Evolutionary conservation across 805 yeast species (phyloP), one percentile per base, ranked within the genome.

Genomic region (Clavispora vitiphila): DNA sequence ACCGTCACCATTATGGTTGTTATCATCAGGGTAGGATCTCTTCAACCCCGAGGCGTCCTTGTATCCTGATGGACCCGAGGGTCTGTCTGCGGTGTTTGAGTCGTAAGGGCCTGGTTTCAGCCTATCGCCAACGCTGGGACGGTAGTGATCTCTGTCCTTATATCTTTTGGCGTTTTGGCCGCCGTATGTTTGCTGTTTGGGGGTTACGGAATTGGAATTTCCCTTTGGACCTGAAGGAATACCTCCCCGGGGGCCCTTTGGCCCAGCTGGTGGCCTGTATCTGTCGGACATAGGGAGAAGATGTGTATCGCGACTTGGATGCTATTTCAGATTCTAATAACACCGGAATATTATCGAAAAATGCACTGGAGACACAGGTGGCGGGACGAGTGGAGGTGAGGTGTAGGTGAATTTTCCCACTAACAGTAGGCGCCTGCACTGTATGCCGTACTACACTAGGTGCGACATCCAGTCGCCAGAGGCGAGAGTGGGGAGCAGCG

Each of bases 231-330:
- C 38, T 2, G 30, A 16, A 22, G 48, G 43, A n/a, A 15, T 15
- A 15, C 46, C 42, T 9, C 44, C 44, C 25, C 53, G 37, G 9
- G 47, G 42, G 20, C 53, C 51, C 38, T 46, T 51, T 5, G 56
- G 56, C 20, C 53, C 56, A 3, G 51, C 15, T 7, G 56, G 56
- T 16, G 56, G 56, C 34, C 54, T 46, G 34, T 50, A 50, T 31
- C 51, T 44, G 35, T 51, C 56, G 12, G 56, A 50, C 54, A 50
- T 50, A 3, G 4, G 11, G 10, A 3, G 19, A n/a, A 8, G 30
- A 2, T n/a, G 12, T 26, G 9, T 6, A 8, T 14, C 30, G 1
- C 5, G 15, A 26, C 9, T n/a, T 7, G 14, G 16, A n/a, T 26
- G 8, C 16, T 9, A 6, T 6, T 5, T 4, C 6, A 26, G 14